Evolutionary conservation across 2,329 filamentous ascomycete species (phyloP), one percentile per base, ranked within the genome.

Genomic region (Fusarium subtropicale): DNA sequence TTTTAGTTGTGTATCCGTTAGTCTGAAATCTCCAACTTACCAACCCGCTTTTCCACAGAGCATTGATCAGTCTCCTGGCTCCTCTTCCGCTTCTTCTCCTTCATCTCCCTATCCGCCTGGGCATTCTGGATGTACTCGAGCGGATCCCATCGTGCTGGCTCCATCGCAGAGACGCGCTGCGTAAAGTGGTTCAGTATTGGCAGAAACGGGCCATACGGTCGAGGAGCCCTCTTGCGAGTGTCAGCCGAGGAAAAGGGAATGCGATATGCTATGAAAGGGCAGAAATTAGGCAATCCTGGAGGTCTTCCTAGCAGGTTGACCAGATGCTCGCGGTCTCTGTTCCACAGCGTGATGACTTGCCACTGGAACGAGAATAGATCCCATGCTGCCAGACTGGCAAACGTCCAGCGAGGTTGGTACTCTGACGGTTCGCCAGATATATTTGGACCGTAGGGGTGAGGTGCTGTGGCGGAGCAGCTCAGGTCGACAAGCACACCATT

Each of bases 401-500:
- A 67, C 1, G 50, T 47, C 64, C 63, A 66, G 12, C 28, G 24
- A 5, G 50, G 63, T 16, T 57, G 34, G 16, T 39, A 13, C 9
- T 28, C n/a, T 15, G 48, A 41, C 16, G 5, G 1, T 7, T 6
- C 22, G 8, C 24, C 26, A 2, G 9, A 28, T 11, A 1, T 13
- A 7, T 28, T 41, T 18, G 56, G 64, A 4, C 63, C 63, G 24
- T 28, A 44, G 2, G 64, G 64, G 1, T 66, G 56, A 3, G 63
- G 64, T 8, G 38, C 51, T 0, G 63, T 66, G 9, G 20, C 31
- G 0, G 64, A 47, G 0, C 38, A 1, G 16, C 64, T 66, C 38
- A 66, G 51, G 3, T 67, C 64, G 3, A 66, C 41, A 1, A 63
- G 50, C 4, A 36, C 48, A 3, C 63, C 63, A 18, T 63, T 66